Base-by-base conservation (phyloP, 2,329 filamentous ascomycete species). In the Conoideocrella luteorostrata region DNA sequence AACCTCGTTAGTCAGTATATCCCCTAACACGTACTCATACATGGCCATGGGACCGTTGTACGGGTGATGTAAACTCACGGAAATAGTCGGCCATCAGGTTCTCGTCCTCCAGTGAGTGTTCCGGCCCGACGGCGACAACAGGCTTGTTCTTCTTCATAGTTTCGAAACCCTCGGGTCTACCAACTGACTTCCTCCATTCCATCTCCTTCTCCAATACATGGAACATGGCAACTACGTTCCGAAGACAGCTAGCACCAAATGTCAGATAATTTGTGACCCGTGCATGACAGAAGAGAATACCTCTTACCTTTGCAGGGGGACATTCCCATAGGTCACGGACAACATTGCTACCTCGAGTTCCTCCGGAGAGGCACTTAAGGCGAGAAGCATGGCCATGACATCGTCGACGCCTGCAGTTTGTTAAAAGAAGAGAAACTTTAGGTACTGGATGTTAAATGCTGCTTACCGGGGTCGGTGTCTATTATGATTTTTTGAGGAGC, bases 271-370 rank as follows among this genome's bases (percentile, higher is more conserved):
- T 17, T 13, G 28, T 11, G 15, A 11, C 5, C 15, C 15, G 11
- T 41, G 12, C 37, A 3, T 21, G 17, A 35, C 17, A 30, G 13
- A 17, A 10, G 18, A 17, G 22, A 7, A n/a, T 12, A 21, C 12
- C 10, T 52, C 68, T 47, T 63, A 88, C 86, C 81, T 90, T 50
- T 89, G 75, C 13, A 95, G 80, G 53, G 90, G 82, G 18, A 97
- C 87, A 60, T 98, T 98, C 45, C 93, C 93, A 63, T 93, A 96
- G 1, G 90, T 95, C 47, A 96, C 76, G 2, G 89, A 95, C 45
- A 98, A 74, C 64, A 97, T 76, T 37, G 86, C 65, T 28, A 97
- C 72, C 62, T 97, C 88, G 18, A 97, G 72, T 59, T 97, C 91
- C 53, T 95, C 86, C 0, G 85, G 77, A 20, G 78, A 80, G 26